phyloP scores from a whole-genome alignment of 805 yeast species.

The Metschnikowia noctiluminum region DNA sequence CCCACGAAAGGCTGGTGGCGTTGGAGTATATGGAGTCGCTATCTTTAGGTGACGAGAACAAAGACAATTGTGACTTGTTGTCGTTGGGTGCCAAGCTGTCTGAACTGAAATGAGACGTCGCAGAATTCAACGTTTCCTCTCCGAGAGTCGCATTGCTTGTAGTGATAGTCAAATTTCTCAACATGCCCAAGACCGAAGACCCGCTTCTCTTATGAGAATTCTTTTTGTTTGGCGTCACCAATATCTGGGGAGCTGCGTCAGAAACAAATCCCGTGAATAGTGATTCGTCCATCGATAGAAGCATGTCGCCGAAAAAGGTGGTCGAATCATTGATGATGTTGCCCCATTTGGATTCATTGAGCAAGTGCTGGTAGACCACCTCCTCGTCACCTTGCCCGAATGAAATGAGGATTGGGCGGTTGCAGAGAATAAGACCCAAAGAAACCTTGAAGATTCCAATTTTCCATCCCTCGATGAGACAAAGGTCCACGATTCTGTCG shows the following conservation, averaged over 20 bases:
- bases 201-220: conserved; percentile 13
- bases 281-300: conserved; percentile 34
- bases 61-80: conserved; percentile 21
- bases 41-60: conserved; percentile 19
- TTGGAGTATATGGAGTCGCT: conserved; percentile 32
- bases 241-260: conserved; percentile 2
- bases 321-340: conserved; percentile 35
- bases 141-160: conserved; percentile 11
- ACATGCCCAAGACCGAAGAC: conserved; percentile 26
- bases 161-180: conserved; percentile 27
- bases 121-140: conserved; percentile 11
- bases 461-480: conserved; percentile 54
- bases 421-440: conserved; percentile 47
- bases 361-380: conserved; percentile 41
- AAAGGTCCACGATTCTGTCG: conserved; percentile 48
- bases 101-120: conserved; percentile 6
- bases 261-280: conserved; percentile 19
- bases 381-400: conserved; percentile 36
- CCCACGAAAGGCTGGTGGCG: conserved; percentile 17
- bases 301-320: conserved; percentile 36
- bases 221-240: conserved; percentile 3
- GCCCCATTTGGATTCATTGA: conserved; percentile 45
- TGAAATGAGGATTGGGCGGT: conserved; percentile 42
- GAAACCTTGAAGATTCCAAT: conserved; percentile 52
- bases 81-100: conserved; percentile 5